Conservation (phyloP, 1,284 basidiomycete genomes). For the Bondarzewia mesenterica region DNA sequence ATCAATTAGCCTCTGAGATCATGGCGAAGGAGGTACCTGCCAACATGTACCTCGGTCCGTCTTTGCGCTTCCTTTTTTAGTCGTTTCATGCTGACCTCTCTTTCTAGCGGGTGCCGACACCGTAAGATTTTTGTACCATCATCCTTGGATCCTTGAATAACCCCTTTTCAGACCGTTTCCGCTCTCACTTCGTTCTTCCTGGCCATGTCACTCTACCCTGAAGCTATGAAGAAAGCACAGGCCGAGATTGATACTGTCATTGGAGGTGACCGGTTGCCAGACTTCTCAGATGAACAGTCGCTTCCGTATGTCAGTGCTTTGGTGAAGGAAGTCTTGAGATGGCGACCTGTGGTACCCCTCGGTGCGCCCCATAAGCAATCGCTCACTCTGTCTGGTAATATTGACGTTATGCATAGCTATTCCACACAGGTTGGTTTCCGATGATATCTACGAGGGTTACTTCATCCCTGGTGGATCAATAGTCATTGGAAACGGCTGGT, state of each 20-base stretch:
- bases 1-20: conserved; percentile 2
- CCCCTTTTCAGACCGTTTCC: conserved; percentile 13
- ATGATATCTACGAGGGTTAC: conserved; percentile 31
- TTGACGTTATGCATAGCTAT: conserved; percentile 14
- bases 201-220: conserved; percentile 19
- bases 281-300: conserved; percentile 10
- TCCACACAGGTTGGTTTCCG: conserved; percentile 20
- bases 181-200: conserved; percentile 15
- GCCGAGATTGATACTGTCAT: conserved; percentile 16
- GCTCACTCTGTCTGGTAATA: not conserved
- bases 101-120: conserved; percentile 1
- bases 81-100: not conserved
- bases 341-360: conserved; percentile 13
- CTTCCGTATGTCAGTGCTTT: conserved; percentile 16
- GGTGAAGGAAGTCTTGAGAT: conserved; percentile 16
- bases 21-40: conserved; percentile 5
- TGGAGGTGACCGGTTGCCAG: conserved; percentile 13
- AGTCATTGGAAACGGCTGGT: conserved; percentile 25
- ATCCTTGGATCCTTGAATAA: not conserved
- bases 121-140: not conserved
- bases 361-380: not conserved
- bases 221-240: conserved; percentile 19
- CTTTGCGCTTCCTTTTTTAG: not conserved
- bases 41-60: conserved; percentile 9
- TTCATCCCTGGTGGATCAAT: conserved; percentile 27